These are phyloP conservation scores for Chloranthus sessilifolius DNA, from an alignment of 164 flowering plant genomes.

Conservation along the genomic window DNA sequence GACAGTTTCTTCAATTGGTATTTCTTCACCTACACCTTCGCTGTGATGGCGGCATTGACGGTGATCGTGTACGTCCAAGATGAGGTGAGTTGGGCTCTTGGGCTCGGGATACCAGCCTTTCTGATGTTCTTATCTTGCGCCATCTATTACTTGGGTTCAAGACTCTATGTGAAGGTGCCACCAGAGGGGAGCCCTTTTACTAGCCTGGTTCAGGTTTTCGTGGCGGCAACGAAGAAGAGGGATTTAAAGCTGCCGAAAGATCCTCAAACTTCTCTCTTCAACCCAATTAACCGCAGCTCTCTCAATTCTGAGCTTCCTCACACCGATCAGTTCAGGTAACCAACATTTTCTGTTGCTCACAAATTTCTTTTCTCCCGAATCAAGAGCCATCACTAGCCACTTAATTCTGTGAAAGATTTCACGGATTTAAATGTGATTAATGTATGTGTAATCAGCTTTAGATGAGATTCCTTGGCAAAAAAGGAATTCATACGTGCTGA, in stretches of 20 bases:
- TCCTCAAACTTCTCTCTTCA: constrained; percentile 38
- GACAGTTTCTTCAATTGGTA: constrained; percentile 97
- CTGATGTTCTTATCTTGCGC: constrained; percentile 59
- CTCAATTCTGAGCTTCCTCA: constrained; percentile 52
- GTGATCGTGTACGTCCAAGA: constrained; percentile 76
- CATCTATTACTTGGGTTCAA: constrained; percentile 52
- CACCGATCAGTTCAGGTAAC: constrained; percentile 76
- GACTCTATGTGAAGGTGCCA: constrained; percentile 54
- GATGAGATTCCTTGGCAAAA: too few species aligned
- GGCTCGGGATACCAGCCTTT: constrained; percentile 55
- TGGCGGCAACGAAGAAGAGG: constrained; percentile 57
- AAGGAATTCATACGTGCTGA: too few species aligned
- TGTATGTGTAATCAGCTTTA: too few species aligned
- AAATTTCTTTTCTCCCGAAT: too few species aligned
- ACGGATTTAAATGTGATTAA: too few species aligned
- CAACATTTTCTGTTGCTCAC: too few species aligned
- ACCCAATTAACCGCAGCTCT: constrained; percentile 30
- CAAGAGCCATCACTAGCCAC: too few species aligned
- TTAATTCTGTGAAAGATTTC: too few species aligned
- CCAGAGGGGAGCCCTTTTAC: constrained; percentile 74
- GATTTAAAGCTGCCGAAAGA: constrained; percentile 28
- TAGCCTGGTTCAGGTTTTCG: constrained; percentile 50
- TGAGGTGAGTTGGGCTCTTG: constrained; percentile 67
- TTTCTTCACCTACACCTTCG: constrained; percentile 79
- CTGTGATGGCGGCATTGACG: constrained; percentile 65